Conservation (phyloP, 345 rosid genomes). For the Euclidium syriacum region DNA sequence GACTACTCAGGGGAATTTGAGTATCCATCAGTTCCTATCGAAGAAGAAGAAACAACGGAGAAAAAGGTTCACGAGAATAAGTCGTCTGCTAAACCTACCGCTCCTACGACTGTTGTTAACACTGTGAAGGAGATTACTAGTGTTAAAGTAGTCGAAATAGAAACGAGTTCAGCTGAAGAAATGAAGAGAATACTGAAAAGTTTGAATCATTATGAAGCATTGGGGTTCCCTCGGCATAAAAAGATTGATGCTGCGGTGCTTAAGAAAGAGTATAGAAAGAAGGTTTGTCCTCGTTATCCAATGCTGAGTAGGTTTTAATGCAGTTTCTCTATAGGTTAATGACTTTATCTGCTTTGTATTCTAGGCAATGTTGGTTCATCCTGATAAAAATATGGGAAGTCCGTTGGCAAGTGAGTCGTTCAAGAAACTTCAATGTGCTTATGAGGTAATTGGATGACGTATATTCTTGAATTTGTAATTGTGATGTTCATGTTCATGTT, state of each 20-base stretch:
- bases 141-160: slow-evolving; percentile 49
- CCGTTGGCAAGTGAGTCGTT: slow-evolving; percentile 92
- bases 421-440: slow-evolving; percentile 96
- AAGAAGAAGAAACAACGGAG: slow-evolving; percentile 41
- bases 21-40: slow-evolving; percentile 44
- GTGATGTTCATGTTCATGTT: slow-evolving; percentile 2
- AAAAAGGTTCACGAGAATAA: slow-evolving; percentile 51
- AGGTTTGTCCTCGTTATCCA: slow-evolving; percentile 41
- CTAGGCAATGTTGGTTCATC: slow-evolving; percentile 99
- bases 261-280: slow-evolving; percentile 88
- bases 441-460: slow-evolving; percentile 54
- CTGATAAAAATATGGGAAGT: slow-evolving; percentile 97
- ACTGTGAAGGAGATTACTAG: slow-evolving; percentile 43
- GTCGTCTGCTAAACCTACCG: slow-evolving; percentile 53
- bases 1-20: slow-evolving; percentile 57
- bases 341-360: slow-evolving; percentile 11
- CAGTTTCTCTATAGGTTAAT: background rate
- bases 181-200: slow-evolving; percentile 82
- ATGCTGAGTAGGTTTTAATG: background rate
- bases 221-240: slow-evolving; percentile 70
- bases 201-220: slow-evolving; percentile 72
- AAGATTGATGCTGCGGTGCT: slow-evolving; percentile 52
- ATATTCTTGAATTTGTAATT: background rate
- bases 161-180: slow-evolving; percentile 57
- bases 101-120: slow-evolving; percentile 43